These are phyloP conservation scores for Coelastrella sp. DNA, from an alignment of 139 green algal genomes.

Conservation along the genomic window DNA sequence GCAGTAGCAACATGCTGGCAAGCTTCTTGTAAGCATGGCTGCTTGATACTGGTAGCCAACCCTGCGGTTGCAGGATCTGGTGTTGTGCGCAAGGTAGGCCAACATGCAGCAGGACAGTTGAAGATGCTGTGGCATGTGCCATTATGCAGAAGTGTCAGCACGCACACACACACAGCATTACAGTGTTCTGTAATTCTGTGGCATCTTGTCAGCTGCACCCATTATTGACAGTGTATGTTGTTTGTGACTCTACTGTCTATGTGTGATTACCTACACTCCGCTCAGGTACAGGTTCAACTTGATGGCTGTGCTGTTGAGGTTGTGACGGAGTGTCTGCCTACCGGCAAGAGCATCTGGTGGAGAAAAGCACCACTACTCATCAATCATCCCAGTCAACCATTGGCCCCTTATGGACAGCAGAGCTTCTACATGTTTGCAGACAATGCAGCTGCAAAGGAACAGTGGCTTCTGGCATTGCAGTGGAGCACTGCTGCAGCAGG, in stretches of 20 bases:
- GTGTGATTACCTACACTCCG: background rate
- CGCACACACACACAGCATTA: too few relatives aligned
- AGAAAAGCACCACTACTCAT: slow-evolving; percentile 67
- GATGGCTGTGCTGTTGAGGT: slow-evolving; percentile 28
- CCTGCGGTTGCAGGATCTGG: background rate
- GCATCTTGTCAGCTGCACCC: too few relatives aligned
- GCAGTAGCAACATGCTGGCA: background rate
- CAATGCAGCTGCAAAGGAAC: slow-evolving; percentile 7
- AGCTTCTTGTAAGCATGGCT: background rate
- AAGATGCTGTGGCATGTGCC: too few relatives aligned
- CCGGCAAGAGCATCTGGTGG: slow-evolving; percentile 50
- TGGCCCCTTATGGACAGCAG: slow-evolving; percentile 26
- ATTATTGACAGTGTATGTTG: background rate
- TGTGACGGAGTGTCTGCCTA: slow-evolving; percentile 26
- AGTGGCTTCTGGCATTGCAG: slow-evolving; percentile 19
- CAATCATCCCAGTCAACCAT: slow-evolving; percentile 49
- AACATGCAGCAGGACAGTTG: background rate
- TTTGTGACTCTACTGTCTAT: background rate
- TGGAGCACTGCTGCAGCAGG: background rate
- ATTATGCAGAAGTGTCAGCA: too few relatives aligned
- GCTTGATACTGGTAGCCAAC: background rate
- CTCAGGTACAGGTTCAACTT: background rate
- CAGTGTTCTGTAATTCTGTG: too few relatives aligned
- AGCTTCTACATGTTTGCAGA: slow-evolving; percentile 17
- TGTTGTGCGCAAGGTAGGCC: background rate